These are phyloP conservation scores for Monilinia fructigena DNA, from an alignment of 2,329 filamentous ascomycete genomes.

Conservation along the genomic window DNA sequence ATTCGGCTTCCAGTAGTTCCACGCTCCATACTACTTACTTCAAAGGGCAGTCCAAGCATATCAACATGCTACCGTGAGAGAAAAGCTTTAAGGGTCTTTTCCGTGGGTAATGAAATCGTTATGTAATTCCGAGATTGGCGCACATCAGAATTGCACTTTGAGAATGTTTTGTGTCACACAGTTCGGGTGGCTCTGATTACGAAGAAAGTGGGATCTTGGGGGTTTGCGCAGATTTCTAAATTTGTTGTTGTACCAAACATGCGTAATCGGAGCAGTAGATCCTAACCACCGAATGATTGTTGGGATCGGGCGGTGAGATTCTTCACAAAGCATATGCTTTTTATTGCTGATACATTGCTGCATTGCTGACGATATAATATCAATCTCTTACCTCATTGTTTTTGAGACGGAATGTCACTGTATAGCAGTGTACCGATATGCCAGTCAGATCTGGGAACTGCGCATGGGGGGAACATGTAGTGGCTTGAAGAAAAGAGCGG, in stretches of 20 bases:
- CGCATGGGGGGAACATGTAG: constrained; percentile 4
- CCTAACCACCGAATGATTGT: constrained; percentile 7
- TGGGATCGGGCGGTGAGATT: constrained; percentile 8
- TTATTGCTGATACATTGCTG: not conserved
- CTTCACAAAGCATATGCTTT: not conserved
- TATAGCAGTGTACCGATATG: not conserved
- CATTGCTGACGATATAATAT: constrained; percentile 11
- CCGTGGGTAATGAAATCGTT: constrained; percentile 3
- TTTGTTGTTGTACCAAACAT: not conserved
- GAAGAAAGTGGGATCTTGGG: constrained; percentile 15
- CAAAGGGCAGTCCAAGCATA: not conserved
- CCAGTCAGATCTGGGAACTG: constrained; percentile 6
- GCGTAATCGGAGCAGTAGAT: not conserved
- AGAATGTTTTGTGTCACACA: constrained; percentile 11
- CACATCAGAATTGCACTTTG: not conserved
- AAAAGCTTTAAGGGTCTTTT: not conserved
- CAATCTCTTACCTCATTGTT: constrained; percentile 19
- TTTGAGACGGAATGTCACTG: constrained; percentile 8
- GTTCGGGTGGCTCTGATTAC: constrained; percentile 13
- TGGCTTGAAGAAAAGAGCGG: constrained; percentile 12
- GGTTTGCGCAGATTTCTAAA: constrained; percentile 2
- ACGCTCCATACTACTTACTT: not conserved
- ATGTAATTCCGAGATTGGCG: constrained; percentile 20
- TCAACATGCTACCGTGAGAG: not conserved
- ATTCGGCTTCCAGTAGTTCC: not conserved